phyloP scores from a whole-genome alignment of 495 filamentous ascomycete species.

The Xylaria flabelliformis region DNA sequence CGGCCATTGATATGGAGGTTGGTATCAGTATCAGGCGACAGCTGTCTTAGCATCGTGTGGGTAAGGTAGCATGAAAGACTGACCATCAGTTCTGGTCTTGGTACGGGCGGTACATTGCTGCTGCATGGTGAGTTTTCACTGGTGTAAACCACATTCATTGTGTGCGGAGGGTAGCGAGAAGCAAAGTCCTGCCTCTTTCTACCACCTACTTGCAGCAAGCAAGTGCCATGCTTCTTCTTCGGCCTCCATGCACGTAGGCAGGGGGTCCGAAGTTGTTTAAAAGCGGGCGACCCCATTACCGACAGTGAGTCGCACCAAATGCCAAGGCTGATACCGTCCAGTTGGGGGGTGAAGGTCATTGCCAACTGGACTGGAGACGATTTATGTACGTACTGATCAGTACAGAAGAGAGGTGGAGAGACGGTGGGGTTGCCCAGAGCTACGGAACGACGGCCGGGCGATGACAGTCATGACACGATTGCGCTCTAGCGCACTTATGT shows the following conservation, averaged over 20 bases:
- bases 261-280: neutral
- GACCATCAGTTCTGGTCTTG: neutral
- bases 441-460: constrained; percentile 21
- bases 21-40: constrained; percentile 26
- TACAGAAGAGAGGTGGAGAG: neutral
- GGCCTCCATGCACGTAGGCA: neutral
- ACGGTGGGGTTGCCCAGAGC: constrained; percentile 19
- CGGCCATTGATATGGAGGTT: neutral
- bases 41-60: constrained; percentile 17
- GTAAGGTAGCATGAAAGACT: constrained; percentile 20
- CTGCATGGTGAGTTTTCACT: constrained; percentile 13
- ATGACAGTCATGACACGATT: constrained; percentile 24
- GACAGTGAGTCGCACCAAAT: constrained; percentile 12
- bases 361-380: constrained; percentile 1
- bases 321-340: constrained; percentile 22
- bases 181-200: constrained; percentile 17
- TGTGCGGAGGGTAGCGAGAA: neutral
- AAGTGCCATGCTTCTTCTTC: constrained; percentile 26
- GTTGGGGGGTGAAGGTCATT: constrained; percentile 10
- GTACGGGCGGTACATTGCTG: neutral
- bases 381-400: neutral
- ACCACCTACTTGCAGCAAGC: constrained; percentile 13
- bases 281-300: neutral
- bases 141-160: neutral
- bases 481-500: neutral